phyloP scores from a whole-genome alignment of 139 green algal species.

The Chlamydomonas applanata region DNA sequence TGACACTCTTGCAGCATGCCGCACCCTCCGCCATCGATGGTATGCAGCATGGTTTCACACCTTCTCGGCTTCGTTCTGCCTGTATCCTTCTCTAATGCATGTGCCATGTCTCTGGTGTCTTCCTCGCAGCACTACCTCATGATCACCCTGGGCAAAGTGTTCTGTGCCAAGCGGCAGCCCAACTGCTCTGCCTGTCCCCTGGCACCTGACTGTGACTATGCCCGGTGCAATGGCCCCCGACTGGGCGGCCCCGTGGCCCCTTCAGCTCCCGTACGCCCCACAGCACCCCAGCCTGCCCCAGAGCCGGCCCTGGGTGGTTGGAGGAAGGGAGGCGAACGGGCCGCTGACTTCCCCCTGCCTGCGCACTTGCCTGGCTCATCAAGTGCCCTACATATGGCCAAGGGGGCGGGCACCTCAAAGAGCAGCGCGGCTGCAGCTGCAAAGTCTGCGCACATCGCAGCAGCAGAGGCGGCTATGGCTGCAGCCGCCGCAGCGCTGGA shows the following conservation, averaged over 20 bases:
- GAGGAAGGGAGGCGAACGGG: too few relatives aligned
- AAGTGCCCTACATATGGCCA: neutral
- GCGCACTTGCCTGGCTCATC: neutral
- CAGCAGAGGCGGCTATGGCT: constrained; percentile 1
- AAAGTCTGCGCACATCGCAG: neutral
- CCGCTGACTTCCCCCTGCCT: neutral
- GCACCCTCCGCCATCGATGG: too few relatives aligned
- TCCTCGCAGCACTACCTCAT: constrained; percentile 77
- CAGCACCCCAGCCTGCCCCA: neutral
- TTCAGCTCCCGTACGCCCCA: neutral
- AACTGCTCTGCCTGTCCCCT: constrained; percentile 81
- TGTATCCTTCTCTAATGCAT: too few relatives aligned
- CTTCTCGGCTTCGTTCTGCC: too few relatives aligned
- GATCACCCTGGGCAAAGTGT: constrained; percentile 88
- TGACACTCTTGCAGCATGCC: too few relatives aligned
- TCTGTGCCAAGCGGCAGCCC: constrained; percentile 62
- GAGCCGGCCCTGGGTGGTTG: neutral
- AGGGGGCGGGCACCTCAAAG: neutral
- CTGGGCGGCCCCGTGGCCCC: neutral
- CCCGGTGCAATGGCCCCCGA: constrained; percentile 17
- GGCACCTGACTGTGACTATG: constrained; percentile 33
- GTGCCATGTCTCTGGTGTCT: too few relatives aligned
- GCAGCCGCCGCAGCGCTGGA: neutral
- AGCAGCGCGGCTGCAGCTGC: neutral
- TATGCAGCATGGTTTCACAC: too few relatives aligned